Percentiles rank a stretch among this genome's conserved stretches.
These are phyloP conservation scores for Hyphodiscus sp. DNA, from an alignment of 2,329 filamentous ascomycete genomes.

Conservation along the genomic window DNA sequence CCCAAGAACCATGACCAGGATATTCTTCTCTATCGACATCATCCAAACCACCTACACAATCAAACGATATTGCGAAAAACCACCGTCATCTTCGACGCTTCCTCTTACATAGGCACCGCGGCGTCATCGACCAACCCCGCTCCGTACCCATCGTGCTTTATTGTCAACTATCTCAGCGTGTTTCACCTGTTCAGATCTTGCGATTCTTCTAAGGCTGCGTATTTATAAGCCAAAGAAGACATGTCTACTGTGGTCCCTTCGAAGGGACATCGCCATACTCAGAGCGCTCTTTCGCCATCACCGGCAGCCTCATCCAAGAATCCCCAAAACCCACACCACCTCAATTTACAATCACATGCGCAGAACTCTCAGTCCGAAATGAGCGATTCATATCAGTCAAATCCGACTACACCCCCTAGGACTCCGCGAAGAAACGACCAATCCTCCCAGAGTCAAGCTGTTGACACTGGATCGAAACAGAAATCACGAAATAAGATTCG, in stretches of 20 bases:
- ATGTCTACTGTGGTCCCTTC: slow-evolving; percentile 41
- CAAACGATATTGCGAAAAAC: slow-evolving; percentile 13
- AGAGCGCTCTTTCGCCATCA: slow-evolving; percentile 20
- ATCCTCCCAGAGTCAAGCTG: slow-evolving; percentile 12
- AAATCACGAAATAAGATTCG: slow-evolving; percentile 27
- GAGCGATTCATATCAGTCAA: slow-evolving; percentile 10
- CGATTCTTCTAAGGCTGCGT: slow-evolving; percentile 28
- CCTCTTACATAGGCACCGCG: slow-evolving; percentile 15
- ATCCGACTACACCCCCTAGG: slow-evolving; percentile 27
- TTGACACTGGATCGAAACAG: slow-evolving; percentile 26
- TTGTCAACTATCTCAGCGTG: slow-evolving; percentile 2
- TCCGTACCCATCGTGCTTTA: not conserved
- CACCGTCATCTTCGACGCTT: slow-evolving; percentile 16
- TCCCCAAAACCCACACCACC: slow-evolving; percentile 41
- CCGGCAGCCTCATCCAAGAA: slow-evolving; percentile 22
- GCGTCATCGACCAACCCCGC: not conserved
- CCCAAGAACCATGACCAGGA: slow-evolving; percentile 25
- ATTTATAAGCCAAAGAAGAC: slow-evolving; percentile 41
- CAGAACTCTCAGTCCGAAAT: slow-evolving; percentile 28
- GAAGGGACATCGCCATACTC: slow-evolving; percentile 29
- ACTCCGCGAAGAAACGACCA: slow-evolving; percentile 26
- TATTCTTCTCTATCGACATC: slow-evolving; percentile 13
- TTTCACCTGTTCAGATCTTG: slow-evolving; percentile 15
- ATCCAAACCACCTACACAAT: slow-evolving; percentile 11
- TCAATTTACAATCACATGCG: slow-evolving; percentile 34